Percentiles rank a stretch among this genome's conserved stretches.
Conservation (phyloP, 2,329 filamentous ascomycete genomes). For the Tolypocladium amazonense region DNA sequence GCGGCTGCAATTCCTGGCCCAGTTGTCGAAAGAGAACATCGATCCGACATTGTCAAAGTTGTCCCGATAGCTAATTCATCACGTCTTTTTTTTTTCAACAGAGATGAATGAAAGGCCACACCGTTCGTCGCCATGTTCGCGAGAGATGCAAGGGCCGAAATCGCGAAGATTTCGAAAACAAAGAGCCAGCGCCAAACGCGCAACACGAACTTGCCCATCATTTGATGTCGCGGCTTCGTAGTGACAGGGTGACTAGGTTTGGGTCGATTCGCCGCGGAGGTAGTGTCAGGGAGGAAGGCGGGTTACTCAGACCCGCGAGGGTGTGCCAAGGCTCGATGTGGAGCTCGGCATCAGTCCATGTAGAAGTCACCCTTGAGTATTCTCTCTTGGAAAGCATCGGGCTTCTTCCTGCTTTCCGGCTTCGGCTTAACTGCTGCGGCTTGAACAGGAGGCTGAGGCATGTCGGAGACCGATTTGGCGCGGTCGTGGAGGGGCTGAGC, state of each 20-base stretch:
- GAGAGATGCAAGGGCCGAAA: background rate
- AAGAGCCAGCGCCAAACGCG: background rate
- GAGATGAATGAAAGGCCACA: background rate
- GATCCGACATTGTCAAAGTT: background rate
- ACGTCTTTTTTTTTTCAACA: background rate
- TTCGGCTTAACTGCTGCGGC: constrained; percentile 34
- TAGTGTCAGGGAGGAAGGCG: background rate
- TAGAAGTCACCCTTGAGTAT: constrained; percentile 97
- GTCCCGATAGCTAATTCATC: background rate
- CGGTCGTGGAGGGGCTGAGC: constrained; percentile 44
- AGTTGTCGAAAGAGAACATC: background rate
- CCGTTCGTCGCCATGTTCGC: background rate
- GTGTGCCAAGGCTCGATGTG: background rate
- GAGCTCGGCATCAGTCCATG: constrained; percentile 58
- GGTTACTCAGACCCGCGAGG: background rate
- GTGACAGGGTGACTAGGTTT: background rate
- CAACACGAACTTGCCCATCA: background rate
- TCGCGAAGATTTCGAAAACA: background rate
- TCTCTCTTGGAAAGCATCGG: constrained; percentile 91
- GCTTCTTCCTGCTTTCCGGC: constrained; percentile 60
- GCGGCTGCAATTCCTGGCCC: background rate
- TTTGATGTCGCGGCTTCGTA: background rate
- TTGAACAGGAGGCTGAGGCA: constrained; percentile 46
- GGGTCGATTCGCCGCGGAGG: background rate
- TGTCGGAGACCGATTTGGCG: constrained; percentile 58